Percentiles rank a stretch among this genome's conserved stretches.
These are phyloP conservation scores for Trypanosoma mega DNA, from an alignment of 208 protist species.

Conservation along the genomic window DNA sequence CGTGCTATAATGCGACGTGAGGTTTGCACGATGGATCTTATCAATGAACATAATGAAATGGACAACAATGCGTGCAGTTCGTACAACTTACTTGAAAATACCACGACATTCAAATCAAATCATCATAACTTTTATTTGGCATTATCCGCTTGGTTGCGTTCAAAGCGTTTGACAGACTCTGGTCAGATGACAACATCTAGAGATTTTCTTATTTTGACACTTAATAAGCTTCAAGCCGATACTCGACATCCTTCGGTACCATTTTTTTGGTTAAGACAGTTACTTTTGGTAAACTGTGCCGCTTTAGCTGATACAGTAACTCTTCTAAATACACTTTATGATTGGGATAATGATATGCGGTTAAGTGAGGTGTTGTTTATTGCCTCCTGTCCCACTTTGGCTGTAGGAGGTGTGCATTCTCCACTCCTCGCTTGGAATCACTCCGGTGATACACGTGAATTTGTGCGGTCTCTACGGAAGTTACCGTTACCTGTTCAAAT, in stretches of 20 bases:
- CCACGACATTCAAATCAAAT: not conserved
- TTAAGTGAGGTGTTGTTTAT: slow-evolving; percentile 12
- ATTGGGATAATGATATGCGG: not conserved
- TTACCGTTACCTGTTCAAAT: slow-evolving; percentile 21
- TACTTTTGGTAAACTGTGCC: slow-evolving; percentile 25
- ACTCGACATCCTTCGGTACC: not conserved
- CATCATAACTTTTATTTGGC: not conserved
- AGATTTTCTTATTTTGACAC: slow-evolving; percentile 6
- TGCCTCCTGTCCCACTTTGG: slow-evolving; percentile 17
- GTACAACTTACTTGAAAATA: too few species aligned
- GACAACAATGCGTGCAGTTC: too few species aligned
- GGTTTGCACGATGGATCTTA: too few species aligned
- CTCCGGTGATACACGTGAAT: not conserved
- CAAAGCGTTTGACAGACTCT: slow-evolving; percentile 16
- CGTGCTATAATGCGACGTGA: too few species aligned
- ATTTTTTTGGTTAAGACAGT: slow-evolving; percentile 16
- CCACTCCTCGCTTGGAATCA: slow-evolving; percentile 1
- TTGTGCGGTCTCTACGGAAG: not conserved
- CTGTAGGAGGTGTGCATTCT: slow-evolving; percentile 12
- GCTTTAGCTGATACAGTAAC: slow-evolving; percentile 16
- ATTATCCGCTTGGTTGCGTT: slow-evolving; percentile 11
- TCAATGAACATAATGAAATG: too few species aligned
- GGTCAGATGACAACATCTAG: slow-evolving; percentile 16
- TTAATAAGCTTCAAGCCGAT: not conserved
- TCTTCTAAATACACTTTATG: slow-evolving; percentile 1